Evolutionary conservation across 2,329 filamentous ascomycete genomes (phyloP).

Genomic region (Macroventuria anomochaeta): DNA sequence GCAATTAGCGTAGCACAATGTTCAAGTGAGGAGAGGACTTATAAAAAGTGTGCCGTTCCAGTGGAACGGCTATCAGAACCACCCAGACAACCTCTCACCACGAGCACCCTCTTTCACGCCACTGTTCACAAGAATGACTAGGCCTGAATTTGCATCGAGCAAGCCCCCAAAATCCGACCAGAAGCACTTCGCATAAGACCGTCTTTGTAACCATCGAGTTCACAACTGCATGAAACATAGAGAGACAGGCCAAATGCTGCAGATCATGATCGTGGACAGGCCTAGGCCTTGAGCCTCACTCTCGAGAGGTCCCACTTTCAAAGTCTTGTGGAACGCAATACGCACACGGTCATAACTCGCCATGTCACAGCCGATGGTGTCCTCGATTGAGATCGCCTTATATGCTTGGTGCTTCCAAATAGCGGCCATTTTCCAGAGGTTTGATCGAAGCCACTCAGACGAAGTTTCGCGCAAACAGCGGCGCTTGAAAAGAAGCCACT

Average conservation of each 20-base stretch:
- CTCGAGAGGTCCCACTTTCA: constrained; percentile 47
- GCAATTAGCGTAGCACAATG: constrained; percentile 36
- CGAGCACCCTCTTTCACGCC: constrained; percentile 29
- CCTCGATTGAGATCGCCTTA: not conserved
- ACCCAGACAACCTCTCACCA: constrained; percentile 23
- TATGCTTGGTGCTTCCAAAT: constrained; percentile 4
- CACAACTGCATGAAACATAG: not conserved
- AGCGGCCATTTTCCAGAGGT: constrained; percentile 25
- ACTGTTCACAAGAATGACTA: constrained; percentile 10
- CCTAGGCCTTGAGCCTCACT: constrained; percentile 52
- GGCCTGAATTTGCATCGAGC: not conserved
- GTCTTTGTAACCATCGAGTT: not conserved
- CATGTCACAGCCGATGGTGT: not conserved
- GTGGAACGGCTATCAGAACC: constrained; percentile 28
- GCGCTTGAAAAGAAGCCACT: constrained; percentile 27
- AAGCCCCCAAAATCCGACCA: constrained; percentile 27
- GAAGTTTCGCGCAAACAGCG: constrained; percentile 16
- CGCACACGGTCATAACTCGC: not conserved
- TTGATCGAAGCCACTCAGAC: constrained; percentile 8
- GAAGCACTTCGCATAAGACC: constrained; percentile 19
- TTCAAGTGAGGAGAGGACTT: constrained; percentile 39
- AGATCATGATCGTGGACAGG: constrained; percentile 43
- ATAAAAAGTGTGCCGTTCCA: constrained; percentile 49
- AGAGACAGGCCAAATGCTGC: constrained; percentile 20
- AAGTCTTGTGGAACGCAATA: constrained; percentile 13